Evolutionary conservation across 2,329 filamentous ascomycete species (phyloP).

Genomic region (Tolypocladium ophioglossoides): DNA sequence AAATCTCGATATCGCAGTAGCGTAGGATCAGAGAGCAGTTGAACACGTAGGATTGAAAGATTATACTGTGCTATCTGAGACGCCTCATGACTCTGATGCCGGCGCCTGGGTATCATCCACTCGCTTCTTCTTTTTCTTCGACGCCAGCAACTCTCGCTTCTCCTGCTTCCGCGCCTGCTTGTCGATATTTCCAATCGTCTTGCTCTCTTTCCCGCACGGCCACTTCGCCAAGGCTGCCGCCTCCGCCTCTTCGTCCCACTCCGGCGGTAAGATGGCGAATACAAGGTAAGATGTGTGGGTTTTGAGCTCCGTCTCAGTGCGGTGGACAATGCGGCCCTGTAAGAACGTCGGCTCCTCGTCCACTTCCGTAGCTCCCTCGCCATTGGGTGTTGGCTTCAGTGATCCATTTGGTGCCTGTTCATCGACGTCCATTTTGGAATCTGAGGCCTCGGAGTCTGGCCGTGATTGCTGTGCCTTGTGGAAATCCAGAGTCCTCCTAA

Average conservation of each 20-base stretch:
- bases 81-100: neutral
- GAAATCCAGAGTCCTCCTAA: constrained; percentile 56
- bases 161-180: constrained; percentile 45
- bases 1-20: neutral
- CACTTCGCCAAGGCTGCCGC: constrained; percentile 52
- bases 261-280: constrained; percentile 79
- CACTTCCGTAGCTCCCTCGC: constrained; percentile 4
- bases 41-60: neutral
- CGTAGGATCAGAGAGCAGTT: neutral
- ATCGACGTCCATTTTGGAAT: constrained; percentile 31
- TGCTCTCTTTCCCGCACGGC: constrained; percentile 45
- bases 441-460: constrained; percentile 16
- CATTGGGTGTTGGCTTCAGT: neutral
- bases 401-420: constrained; percentile 10
- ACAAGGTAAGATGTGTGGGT: constrained; percentile 96
- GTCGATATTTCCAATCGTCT: constrained; percentile 41
- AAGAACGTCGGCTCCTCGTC: constrained; percentile 49
- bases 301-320: constrained; percentile 81
- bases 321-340: constrained; percentile 67
- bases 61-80: neutral
- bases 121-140: constrained; percentile 33
- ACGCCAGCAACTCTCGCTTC: constrained; percentile 40
- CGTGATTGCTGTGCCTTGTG: constrained; percentile 31
- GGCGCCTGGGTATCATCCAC: constrained; percentile 8
- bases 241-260: constrained; percentile 81